These are phyloP conservation scores for Podospora pseudoanserina DNA, from an alignment of 495 filamentous ascomycete species.

Conservation along the genomic window DNA sequence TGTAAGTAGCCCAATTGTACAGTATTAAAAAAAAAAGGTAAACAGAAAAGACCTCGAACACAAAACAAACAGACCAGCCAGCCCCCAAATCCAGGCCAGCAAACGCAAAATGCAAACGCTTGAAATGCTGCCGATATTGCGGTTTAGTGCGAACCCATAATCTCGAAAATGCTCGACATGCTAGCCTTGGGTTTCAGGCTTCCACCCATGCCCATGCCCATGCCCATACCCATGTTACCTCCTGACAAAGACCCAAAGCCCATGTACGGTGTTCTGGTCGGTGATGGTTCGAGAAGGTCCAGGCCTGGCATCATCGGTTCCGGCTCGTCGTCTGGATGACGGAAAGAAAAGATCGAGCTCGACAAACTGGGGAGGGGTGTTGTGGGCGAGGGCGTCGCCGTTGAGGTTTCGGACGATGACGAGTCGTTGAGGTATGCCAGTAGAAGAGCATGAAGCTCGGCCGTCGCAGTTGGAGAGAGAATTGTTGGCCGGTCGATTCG, in stretches of 20 bases:
- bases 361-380: slow-evolving; percentile 24
- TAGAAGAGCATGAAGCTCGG: slow-evolving; percentile 33
- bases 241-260: slow-evolving; percentile 7
- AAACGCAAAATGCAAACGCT: slow-evolving; percentile 2
- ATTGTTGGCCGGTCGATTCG: slow-evolving; percentile 35
- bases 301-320: slow-evolving; percentile 27
- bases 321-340: slow-evolving; percentile 9
- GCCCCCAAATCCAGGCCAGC: not conserved
- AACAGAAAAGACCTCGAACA: slow-evolving; percentile 2
- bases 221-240: not conserved
- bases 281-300: slow-evolving; percentile 38
- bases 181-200: slow-evolving; percentile 23
- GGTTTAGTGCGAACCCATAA: slow-evolving; percentile 27
- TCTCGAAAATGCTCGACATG: slow-evolving; percentile 40
- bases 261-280: slow-evolving; percentile 18
- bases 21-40: slow-evolving; percentile 4
- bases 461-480: slow-evolving; percentile 32
- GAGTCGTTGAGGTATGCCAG: slow-evolving; percentile 30
- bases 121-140: not conserved
- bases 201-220: slow-evolving; percentile 6
- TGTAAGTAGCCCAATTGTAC: not conserved
- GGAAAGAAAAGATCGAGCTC: slow-evolving; percentile 25
- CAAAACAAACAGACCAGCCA: not conserved
- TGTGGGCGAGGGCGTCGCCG: slow-evolving; percentile 29
- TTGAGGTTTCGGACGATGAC: slow-evolving; percentile 22